Conservation (phyloP, 2,329 filamentous ascomycete genomes). For the Pyricularia grisea region DNA sequence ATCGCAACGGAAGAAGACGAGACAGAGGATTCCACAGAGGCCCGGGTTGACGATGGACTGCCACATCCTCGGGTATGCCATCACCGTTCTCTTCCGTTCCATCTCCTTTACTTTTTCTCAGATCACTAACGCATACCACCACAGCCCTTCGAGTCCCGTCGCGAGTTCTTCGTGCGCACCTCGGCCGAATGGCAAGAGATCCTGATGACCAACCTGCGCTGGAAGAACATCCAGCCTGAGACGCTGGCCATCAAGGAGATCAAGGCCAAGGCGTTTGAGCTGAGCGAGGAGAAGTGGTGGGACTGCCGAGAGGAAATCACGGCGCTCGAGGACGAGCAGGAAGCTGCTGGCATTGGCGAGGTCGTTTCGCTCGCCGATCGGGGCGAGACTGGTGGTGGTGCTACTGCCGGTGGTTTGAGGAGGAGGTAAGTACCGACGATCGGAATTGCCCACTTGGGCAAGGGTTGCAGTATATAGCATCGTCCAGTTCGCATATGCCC, state of each 20-base stretch:
- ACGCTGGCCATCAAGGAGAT: constrained; percentile 78
- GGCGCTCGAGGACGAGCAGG: constrained; percentile 88
- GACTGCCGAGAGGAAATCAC: constrained; percentile 91
- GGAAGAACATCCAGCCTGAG: constrained; percentile 57
- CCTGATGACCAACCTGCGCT: constrained; percentile 64
- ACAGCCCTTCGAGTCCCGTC: constrained; percentile 77
- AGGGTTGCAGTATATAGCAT: constrained; percentile 11
- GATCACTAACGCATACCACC: constrained; percentile 8
- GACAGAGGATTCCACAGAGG: constrained; percentile 29
- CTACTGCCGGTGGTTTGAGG: constrained; percentile 15
- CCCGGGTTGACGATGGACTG: constrained; percentile 60
- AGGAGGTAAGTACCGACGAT: neutral
- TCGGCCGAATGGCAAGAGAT: constrained; percentile 86
- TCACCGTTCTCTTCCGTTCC: constrained; percentile 4
- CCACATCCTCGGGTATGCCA: constrained; percentile 55
- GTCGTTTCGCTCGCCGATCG: constrained; percentile 80
- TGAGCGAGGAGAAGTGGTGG: constrained; percentile 98
- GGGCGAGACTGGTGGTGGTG: constrained; percentile 44
- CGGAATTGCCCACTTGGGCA: neutral
- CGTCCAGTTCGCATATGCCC: constrained; percentile 16
- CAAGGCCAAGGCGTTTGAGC: constrained; percentile 79
- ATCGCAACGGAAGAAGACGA: constrained; percentile 32
- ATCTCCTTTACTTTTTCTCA: neutral
- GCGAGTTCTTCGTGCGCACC: constrained; percentile 87
- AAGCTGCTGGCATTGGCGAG: constrained; percentile 89